Conservation (phyloP, 2,329 filamentous ascomycete species). For the Alternaria sp. region DNA sequence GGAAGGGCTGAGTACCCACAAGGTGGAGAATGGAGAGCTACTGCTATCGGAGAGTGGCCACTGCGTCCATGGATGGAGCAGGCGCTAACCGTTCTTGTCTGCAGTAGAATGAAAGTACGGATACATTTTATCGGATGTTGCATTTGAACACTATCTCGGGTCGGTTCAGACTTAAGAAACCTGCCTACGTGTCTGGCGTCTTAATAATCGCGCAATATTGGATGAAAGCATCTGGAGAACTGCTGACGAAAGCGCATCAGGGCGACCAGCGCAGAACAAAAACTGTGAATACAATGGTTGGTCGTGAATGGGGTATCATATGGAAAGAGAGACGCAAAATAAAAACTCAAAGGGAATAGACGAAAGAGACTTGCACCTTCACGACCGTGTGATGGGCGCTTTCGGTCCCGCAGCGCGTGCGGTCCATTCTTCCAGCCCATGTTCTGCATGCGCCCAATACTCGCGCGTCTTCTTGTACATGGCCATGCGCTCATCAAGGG, state of each 20-base stretch:
- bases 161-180: not conserved
- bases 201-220: not conserved
- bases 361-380: not conserved
- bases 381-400: not conserved
- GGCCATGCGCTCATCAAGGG: slow-evolving; percentile 36
- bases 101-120: not conserved
- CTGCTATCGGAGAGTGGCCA: not conserved
- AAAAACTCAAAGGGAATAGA: not conserved
- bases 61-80: not conserved
- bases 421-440: slow-evolving; percentile 41
- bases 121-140: not conserved
- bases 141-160: not conserved
- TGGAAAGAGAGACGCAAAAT: not conserved
- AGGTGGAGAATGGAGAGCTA: not conserved
- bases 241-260: not conserved
- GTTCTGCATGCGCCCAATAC: slow-evolving; percentile 45
- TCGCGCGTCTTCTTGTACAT: slow-evolving; percentile 42
- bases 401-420: slow-evolving; percentile 8
- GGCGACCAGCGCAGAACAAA: not conserved
- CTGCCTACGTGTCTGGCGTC: not conserved
- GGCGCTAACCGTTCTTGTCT: not conserved
- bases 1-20: not conserved
- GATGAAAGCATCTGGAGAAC: not conserved
- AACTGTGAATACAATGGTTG: not conserved
- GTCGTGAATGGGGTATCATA: not conserved